Evolutionary conservation across 2,329 filamentous ascomycete genomes (phyloP), one percentile per base, ranked within the genome.

Genomic region (Colletotrichum ledebouriae): DNA sequence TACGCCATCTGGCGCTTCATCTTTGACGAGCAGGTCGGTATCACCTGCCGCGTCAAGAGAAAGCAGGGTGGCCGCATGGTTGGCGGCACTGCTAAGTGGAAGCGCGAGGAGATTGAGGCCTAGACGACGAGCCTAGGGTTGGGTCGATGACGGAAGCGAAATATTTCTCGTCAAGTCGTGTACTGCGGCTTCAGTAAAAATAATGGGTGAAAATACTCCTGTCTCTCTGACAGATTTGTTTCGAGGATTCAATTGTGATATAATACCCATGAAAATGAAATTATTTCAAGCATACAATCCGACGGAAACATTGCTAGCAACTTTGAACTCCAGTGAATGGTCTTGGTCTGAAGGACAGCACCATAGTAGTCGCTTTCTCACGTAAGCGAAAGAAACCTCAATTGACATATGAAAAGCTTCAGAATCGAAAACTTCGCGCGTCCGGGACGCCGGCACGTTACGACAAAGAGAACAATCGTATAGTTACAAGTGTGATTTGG

Each of bases 1-100:
- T 91, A 92, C 77, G 95, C 97, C 59, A 92, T 98, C 73, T 98
- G 94, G 94, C 93, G 95, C 67, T 99, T 99, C 81, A 92, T 99
- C 73, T 88, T 90, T 82, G 96, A 99, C 78, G 90, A 92, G 75
- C 90, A 92, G 73, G 94, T 98, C 52, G 94, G 95, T 29, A 87
- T 98, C 77, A 95, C 89, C 83, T 97, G 94, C 81, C 88, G 96
- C 64, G 94, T 99, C 42, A 99, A 99, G 89, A 86, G 96, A 73
- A 92, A 92, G 77, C 88, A 95, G 74, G 94, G 94, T 9, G 89
- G 89, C 0, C 80, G 88, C 29, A 76, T 87, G 12, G 89, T 90
- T 9, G 88, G 88, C 10, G 83, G 81, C 2, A 79, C 77, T 15
- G 71, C 75, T 22, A 77, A 78, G 11, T 93, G 91, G 91, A 91